Base-by-base conservation (phyloP, 352 stramenopile species). In the Pythium insidiosum region DNA sequence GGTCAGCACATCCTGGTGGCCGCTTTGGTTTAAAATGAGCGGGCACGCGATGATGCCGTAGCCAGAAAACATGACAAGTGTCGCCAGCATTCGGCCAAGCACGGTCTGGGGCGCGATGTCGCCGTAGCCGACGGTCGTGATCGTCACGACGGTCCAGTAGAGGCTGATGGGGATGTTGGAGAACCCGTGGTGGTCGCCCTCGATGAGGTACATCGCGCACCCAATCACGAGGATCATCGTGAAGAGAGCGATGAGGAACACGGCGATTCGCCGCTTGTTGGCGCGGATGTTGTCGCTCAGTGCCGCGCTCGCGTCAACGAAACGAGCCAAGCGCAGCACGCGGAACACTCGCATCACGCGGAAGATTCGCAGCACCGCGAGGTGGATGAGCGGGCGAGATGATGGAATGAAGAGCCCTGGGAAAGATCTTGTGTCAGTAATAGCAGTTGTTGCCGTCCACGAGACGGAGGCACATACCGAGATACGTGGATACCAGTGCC, bases 101-200 rank as follows among this genome's bases (percentile, higher is more conserved):
- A 92, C 75, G 0, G 82, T 89, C 42, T 88, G 61, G 15, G 82
- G 82, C 1, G 78, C 78, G 31, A 94, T 92, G 36, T 94, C 82
- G 15, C 82, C 82, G 43, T 91, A 92, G 0, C 82, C 82, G 16
- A 94, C 82, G 0, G 82, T 94, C 24, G 82, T 92, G 50, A 94
- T 84, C 21, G 82, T 94, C 47, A 93, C 77, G 21, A 93, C 76
- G 2, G 81, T 87, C 77, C 81, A 93, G 56, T 93, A 93, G 13
- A 93, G 60, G 50, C 78, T 91, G 37, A 89, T 73, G 6, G 81
- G 81, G 47, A 93, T 93, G 49, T 91, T 93, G n/a, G 63, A 74
- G 37, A 88, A 90, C 37, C 55, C 68, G 38, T 86, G 45, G 37
- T 56, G 66, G 40, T 83, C 78, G 2, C 73, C 75, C 59, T 90